phyloP scores from a whole-genome alignment of 345 rosid genomes.

The Cardamine occulta region DNA sequence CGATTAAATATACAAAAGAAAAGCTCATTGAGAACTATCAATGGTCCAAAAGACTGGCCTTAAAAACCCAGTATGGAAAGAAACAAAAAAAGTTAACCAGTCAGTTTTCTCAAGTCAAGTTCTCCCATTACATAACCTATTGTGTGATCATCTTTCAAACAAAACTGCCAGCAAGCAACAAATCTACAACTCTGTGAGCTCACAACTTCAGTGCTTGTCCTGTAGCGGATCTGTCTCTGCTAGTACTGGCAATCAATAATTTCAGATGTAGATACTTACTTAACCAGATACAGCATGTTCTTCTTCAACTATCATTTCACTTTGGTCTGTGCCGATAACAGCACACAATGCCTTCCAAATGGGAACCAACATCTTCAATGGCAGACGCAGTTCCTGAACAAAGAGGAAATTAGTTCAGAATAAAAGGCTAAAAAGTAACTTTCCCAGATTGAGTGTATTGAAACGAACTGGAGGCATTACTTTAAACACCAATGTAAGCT shows the following conservation, averaged over 20 bases:
- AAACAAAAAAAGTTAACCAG: not conserved
- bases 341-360: conserved; percentile 82
- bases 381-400: conserved; percentile 68
- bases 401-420: conserved; percentile 8
- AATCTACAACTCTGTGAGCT: conserved; percentile 12
- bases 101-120: not conserved
- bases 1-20: not conserved
- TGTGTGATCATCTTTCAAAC: not conserved
- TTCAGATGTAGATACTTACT: conserved; percentile 10
- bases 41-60: not conserved
- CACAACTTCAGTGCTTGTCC: conserved; percentile 4
- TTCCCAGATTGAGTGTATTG: not conserved
- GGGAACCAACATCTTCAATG: conserved; percentile 76
- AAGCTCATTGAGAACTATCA: not conserved
- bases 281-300: conserved; percentile 8
- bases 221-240: conserved; percentile 1
- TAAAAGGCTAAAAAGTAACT: conserved; percentile 6
- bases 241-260: not conserved
- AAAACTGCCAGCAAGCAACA: conserved; percentile 11
- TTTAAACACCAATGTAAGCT: conserved; percentile 71
- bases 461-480: conserved; percentile 46
- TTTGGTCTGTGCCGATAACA: conserved; percentile 44
- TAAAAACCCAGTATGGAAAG: not conserved
- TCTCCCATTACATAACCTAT: conserved; percentile 4
- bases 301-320: conserved; percentile 29